phyloP scores from a whole-genome alignment of 768 basidiomycete species.

The Suillus fuscotomentosus region DNA sequence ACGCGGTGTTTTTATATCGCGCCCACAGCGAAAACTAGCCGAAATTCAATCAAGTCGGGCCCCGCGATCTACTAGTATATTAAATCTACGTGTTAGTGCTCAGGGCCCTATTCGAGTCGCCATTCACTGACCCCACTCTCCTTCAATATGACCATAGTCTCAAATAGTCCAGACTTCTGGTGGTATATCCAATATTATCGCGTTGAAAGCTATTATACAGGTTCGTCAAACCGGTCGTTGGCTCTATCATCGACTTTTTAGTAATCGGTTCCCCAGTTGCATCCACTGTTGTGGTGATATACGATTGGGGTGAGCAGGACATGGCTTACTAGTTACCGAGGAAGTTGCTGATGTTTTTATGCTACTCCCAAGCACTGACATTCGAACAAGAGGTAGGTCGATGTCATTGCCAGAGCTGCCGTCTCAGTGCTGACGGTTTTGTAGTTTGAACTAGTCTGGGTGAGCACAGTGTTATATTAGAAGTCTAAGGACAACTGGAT shows the following conservation, averaged over 20 bases:
- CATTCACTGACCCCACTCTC: not conserved
- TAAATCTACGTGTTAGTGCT: too few relatives aligned
- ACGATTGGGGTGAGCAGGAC: slow-evolving; percentile 1
- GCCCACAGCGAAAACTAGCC: too few relatives aligned
- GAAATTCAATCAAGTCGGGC: too few relatives aligned
- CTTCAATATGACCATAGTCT: not conserved
- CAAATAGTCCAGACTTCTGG: not conserved
- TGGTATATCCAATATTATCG: not conserved
- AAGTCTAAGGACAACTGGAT: not conserved
- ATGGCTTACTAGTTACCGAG: not conserved
- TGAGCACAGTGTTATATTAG: not conserved
- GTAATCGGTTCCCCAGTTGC: not conserved
- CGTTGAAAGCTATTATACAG: not conserved
- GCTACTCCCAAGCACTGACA: not conserved
- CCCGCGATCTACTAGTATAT: too few relatives aligned
- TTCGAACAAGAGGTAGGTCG: not conserved
- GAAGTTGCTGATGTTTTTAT: not conserved
- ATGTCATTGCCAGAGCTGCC: not conserved
- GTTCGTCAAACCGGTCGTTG: not conserved
- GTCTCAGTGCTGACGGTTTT: not conserved
- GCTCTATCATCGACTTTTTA: not conserved
- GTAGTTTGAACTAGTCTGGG: not conserved
- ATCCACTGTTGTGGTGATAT: not conserved
- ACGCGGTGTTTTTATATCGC: too few relatives aligned
- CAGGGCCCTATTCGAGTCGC: too few relatives aligned